These are phyloP conservation scores for Hemerocallis citrina DNA, from an alignment of 106 monocot species.

Conservation along the genomic window DNA sequence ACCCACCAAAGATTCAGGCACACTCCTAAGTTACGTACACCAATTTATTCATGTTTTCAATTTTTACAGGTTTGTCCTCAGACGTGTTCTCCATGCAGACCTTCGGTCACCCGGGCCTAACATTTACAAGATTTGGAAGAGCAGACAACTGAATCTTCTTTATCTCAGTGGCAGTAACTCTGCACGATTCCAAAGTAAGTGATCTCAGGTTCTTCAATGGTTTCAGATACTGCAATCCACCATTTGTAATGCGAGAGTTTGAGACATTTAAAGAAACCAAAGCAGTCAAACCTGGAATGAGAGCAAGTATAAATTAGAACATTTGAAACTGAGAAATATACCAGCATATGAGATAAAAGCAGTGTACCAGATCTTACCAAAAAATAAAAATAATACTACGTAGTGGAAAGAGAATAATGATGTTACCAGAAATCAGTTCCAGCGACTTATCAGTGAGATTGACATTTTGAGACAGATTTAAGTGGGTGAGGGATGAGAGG, in stretches of 20 bases:
- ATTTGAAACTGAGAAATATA: background rate
- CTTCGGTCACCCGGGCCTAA: constrained; percentile 51
- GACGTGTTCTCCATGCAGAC: background rate
- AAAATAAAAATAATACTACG: background rate
- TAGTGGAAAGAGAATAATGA: background rate
- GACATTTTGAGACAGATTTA: constrained; percentile 93
- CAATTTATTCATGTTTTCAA: background rate
- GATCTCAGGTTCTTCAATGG: constrained; percentile 81
- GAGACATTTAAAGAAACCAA: constrained; percentile 23
- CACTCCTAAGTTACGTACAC: background rate
- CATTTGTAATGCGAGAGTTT: constrained; percentile 51
- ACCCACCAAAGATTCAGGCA: background rate
- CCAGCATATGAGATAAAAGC: background rate
- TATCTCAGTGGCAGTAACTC: constrained; percentile 78
- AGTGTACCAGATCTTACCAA: no score
- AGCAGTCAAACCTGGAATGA: background rate
- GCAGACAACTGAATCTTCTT: constrained; percentile 91
- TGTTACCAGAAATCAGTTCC: constrained; percentile 76
- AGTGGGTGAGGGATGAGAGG: constrained; percentile 54
- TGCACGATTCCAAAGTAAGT: constrained; percentile 82
- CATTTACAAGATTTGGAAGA: constrained; percentile 73
- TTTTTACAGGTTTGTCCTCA: background rate
- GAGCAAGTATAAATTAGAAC: background rate
- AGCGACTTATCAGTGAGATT: constrained; percentile 82
- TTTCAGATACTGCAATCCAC: constrained; percentile 75